Base-by-base conservation (phyloP, 2,329 filamentous ascomycete genomes). In the Xylaria sp. region DNA sequence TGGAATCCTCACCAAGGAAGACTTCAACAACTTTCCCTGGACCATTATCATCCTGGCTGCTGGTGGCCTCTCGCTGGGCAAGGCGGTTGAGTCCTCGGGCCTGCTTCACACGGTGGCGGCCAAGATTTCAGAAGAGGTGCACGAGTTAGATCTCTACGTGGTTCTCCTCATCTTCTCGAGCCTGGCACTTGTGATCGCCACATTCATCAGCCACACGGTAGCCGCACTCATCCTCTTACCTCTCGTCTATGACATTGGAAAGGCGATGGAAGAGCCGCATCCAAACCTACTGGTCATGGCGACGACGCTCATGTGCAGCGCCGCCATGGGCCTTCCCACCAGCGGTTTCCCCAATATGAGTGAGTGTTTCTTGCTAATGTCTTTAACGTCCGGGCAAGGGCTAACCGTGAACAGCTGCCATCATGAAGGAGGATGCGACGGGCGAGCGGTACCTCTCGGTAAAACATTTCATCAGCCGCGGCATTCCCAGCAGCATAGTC, bases 1-100 rank as follows among this genome's bases (percentile, higher is more conserved):
- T 1, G 96, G 96, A 12, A 95, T 98, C 74, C 86, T 99, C 39
- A 98, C 94, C 58, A 99, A 98, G 82, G 96, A 98, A 82, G 96
- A 99, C 82, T 99, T 99, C 80, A 99, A 99, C 85, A 99, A 99
- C 81, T 99, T 99, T 81, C 91, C 98, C 48, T 99, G 96, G 96
- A 99, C 97, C 23, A 99, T 99, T 81, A 98, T 99, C 81, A 98
- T 99, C 77, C 90, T 99, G 23, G 96, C 96, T 0, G 95, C 96
- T 0, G 96, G 96, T 56, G 96, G 96, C 8, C 84, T 99, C 41
- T 94, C 94, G 1, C 89, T 99, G 0, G 96, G 96, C 66, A 98
- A 97, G 80, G 93, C 95, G 0, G 96, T 99, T 68, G 95, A 94
- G 72, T 96, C 93, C 0, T 98, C 95, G 0, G 96, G 96, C 1